These are phyloP conservation scores for Yamadazyma triangularis DNA, from an alignment of 1,139 yeast species.

Conservation along the genomic window DNA sequence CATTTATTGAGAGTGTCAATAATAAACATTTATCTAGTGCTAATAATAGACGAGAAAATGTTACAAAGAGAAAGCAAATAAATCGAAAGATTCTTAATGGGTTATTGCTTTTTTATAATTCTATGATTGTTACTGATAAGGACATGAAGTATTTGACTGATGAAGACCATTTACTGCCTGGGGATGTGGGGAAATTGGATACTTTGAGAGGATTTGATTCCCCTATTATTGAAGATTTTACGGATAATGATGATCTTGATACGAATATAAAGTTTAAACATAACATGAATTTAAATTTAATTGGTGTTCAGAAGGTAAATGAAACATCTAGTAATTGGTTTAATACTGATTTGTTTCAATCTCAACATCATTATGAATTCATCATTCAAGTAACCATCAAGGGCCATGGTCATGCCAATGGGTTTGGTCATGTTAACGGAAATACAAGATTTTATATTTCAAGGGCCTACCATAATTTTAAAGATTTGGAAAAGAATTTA, in stretches of 20 bases:
- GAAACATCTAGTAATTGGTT: constrained; percentile 8
- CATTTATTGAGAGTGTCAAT: constrained; percentile 74
- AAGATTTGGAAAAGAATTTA: constrained; percentile 46
- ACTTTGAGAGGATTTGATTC: constrained; percentile 21
- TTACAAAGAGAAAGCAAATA: constrained; percentile 67
- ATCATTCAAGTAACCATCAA: constrained; percentile 33
- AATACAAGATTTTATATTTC: constrained; percentile 43
- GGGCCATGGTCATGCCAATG: constrained; percentile 10
- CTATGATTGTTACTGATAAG: constrained; percentile 63
- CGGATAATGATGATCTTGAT: constrained; percentile 18
- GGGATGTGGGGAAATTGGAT: constrained; percentile 50
- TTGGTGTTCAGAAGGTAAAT: constrained; percentile 46
- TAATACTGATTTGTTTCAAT: constrained; percentile 10
- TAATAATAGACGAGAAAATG: constrained; percentile 65
- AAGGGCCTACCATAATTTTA: constrained; percentile 65
- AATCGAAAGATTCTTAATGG: constrained; percentile 58
- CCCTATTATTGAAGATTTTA: constrained; percentile 22
- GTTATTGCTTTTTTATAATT: constrained; percentile 64
- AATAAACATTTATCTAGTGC: constrained; percentile 61
- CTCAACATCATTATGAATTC: constrained; percentile 38
- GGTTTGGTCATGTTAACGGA: not conserved
- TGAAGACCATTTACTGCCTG: constrained; percentile 44
- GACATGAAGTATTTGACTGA: constrained; percentile 48
- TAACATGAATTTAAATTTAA: constrained; percentile 59
- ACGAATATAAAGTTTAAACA: constrained; percentile 40